These are phyloP conservation scores for Ambrosia trifida DNA, from an alignment of 129 eudicot genomes.

Conservation along the genomic window DNA sequence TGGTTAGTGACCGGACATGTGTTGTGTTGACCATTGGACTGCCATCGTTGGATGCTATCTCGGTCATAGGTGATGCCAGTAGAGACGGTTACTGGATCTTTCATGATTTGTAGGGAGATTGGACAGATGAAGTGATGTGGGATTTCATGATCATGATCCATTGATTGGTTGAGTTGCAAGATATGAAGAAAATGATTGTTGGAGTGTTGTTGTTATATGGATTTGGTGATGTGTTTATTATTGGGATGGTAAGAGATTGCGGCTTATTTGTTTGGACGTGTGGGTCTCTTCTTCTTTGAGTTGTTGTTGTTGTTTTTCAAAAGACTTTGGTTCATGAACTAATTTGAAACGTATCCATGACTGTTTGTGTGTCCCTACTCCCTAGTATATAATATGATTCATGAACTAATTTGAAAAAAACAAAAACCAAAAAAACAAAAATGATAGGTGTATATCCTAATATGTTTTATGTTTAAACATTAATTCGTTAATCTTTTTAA, in stretches of 20 bases:
- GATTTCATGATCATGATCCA: conserved; percentile 53
- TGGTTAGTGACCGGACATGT: conserved; percentile 79
- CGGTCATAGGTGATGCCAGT: conserved; percentile 87
- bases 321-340: conserved; percentile 15
- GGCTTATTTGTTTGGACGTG: conserved; percentile 41
- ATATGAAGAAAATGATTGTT: conserved; percentile 1
- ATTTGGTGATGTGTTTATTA: conserved; percentile 1
- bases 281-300: conserved; percentile 28
- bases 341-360: conserved; percentile 10
- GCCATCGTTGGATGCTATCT: conserved; percentile 66
- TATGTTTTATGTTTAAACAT: no score
- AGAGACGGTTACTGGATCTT: conserved; percentile 68
- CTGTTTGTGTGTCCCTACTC: background rate
- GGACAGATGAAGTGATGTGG: conserved; percentile 82
- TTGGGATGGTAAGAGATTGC: conserved; percentile 42
- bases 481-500: no score
- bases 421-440: background rate
- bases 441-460: no score
- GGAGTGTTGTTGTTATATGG: conserved; percentile 15
- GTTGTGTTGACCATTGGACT: conserved; percentile 31
- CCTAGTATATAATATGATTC: no score
- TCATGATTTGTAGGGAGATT: conserved; percentile 87
- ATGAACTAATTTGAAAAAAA: background rate
- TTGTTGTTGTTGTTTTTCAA: background rate
- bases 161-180: conserved; percentile 14